Conservation (phyloP, 352 stramenopile genomes). For the Globisporangium ultimum region DNA sequence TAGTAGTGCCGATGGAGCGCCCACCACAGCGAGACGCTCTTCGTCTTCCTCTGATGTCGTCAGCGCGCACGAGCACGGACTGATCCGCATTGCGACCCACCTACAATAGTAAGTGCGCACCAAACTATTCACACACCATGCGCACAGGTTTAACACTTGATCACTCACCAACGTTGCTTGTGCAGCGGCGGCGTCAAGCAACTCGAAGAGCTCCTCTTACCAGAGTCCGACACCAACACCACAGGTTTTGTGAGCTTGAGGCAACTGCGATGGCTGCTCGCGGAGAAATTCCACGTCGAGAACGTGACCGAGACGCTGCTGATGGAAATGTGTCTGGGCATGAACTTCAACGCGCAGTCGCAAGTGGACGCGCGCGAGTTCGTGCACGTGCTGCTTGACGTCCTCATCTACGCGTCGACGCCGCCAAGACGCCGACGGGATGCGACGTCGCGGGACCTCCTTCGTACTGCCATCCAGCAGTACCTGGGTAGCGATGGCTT, state of each 20-base stretch:
- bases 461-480: constrained; percentile 20
- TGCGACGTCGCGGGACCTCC: not conserved
- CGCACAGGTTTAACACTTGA: too few species aligned
- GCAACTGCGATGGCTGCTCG: constrained; percentile 41
- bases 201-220: constrained; percentile 34
- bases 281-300: constrained; percentile 26
- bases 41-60: constrained; percentile 14
- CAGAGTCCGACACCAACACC: not conserved
- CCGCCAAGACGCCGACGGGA: not conserved
- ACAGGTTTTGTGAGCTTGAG: constrained; percentile 53
- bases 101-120: constrained; percentile 42
- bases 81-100: constrained; percentile 37
- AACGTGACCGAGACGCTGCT: constrained; percentile 28
- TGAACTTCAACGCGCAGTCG: constrained; percentile 53
- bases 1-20: too few species aligned
- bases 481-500: constrained; percentile 43
- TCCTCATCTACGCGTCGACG: constrained; percentile 44
- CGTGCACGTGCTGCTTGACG: constrained; percentile 44
- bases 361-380: constrained; percentile 54
- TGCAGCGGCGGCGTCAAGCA: constrained; percentile 38
- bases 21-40: not conserved
- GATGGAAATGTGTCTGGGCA: constrained; percentile 57
- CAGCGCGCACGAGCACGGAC: constrained; percentile 40
- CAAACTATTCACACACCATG: too few species aligned
- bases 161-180: too few species aligned